Percentiles rank a stretch among this genome's conserved stretches.
Conservation (phyloP, 495 filamentous ascomycete genomes). For the Apiosordaria backusii region DNA sequence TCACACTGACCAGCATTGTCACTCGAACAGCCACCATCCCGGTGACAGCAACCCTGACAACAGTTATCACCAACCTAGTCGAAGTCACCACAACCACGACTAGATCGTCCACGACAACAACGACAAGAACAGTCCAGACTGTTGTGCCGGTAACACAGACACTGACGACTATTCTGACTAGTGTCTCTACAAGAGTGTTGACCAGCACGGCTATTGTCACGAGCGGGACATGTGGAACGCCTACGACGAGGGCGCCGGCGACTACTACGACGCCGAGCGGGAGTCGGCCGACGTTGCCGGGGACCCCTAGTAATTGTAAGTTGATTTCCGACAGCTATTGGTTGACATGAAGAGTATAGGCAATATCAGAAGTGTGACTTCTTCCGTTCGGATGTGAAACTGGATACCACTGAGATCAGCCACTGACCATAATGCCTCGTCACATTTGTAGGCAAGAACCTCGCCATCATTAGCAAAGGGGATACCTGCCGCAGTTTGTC, state of each 20-base stretch:
- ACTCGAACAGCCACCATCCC: constrained; percentile 25
- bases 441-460: constrained; percentile 16
- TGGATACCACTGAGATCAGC: too few relatives aligned
- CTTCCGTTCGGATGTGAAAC: neutral
- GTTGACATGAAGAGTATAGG: neutral
- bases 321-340: neutral
- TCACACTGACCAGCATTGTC: constrained; percentile 18
- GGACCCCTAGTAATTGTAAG: constrained; percentile 26
- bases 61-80: neutral
- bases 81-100: neutral
- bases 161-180: constrained; percentile 9
- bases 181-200: neutral
- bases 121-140: neutral
- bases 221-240: neutral
- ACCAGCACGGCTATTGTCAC: constrained; percentile 12
- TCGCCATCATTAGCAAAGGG: constrained; percentile 2
- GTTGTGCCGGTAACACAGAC: neutral
- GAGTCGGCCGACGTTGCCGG: constrained; percentile 19
- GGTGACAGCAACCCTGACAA: constrained; percentile 14
- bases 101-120: neutral
- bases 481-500: constrained; percentile 22
- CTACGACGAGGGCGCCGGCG: neutral
- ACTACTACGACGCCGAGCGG: neutral
- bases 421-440: too few relatives aligned
- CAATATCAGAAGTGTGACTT: neutral